Evolutionary conservation across 441 rosid genomes (phyloP).

Genomic region (Sinapis alba): DNA sequence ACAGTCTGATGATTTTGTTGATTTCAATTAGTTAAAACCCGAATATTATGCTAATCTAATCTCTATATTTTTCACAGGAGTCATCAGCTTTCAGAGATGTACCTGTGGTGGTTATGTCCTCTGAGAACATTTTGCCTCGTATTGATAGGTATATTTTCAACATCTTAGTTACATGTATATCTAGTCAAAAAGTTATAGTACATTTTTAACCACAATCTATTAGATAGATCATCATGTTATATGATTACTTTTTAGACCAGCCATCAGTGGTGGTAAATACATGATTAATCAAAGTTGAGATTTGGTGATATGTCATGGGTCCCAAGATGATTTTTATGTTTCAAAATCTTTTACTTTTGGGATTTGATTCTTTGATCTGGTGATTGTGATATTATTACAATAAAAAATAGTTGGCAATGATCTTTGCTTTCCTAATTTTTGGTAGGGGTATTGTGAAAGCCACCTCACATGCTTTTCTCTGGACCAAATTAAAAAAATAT

Average conservation of each 20-base stretch:
- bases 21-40: not conserved
- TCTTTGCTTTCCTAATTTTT: conserved; percentile 26
- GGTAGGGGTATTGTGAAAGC: conserved; percentile 21
- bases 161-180: not conserved
- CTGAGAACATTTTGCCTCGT: conserved; percentile 73
- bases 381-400: conserved; percentile 22
- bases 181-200: not conserved
- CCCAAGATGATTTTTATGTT: conserved; percentile 35
- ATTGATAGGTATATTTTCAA: conserved; percentile 58
- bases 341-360: conserved; percentile 20
- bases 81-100: conserved; percentile 67
- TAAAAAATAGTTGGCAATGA: conserved; percentile 6
- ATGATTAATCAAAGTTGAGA: conserved; percentile 23
- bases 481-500: not conserved
- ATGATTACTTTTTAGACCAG: not conserved
- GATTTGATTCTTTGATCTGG: conserved; percentile 30
- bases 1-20: not conserved
- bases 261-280: conserved; percentile 3
- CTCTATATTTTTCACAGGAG: conserved; percentile 44
- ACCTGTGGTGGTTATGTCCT: conserved; percentile 87
- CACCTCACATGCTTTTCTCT: conserved; percentile 30
- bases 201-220: not conserved
- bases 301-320: conserved; percentile 34
- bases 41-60: not conserved
- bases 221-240: conserved; percentile 1